Percentiles rank a stretch among this genome's conserved stretches.
Evolutionary conservation across 169 alveolate species (phyloP).

Genomic region (Eimeria tenella): DNA sequence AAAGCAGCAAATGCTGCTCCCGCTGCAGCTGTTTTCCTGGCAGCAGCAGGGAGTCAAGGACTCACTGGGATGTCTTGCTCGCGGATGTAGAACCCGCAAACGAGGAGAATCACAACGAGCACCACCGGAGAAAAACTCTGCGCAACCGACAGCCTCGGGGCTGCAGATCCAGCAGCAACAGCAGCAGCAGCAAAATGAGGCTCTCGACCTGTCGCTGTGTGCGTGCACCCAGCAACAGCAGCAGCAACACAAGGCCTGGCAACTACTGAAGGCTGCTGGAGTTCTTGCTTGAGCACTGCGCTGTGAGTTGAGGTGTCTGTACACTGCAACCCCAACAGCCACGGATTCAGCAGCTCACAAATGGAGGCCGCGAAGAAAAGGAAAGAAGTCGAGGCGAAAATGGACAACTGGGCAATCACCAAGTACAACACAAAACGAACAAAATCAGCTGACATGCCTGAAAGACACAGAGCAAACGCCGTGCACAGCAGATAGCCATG

Average conservation of each 20-base stretch:
- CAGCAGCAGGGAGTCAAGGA: not conserved
- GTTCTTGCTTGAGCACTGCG: no score
- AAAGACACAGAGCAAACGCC: not conserved
- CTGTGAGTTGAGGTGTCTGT: no score
- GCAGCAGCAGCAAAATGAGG: not conserved
- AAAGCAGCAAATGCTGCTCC: not conserved
- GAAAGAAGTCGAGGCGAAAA: conserved; percentile 72
- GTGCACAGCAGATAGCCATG: no score
- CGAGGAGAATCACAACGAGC: conserved; percentile 53
- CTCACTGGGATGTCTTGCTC: conserved; percentile 76
- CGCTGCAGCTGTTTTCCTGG: not conserved
- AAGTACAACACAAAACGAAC: conserved; percentile 34
- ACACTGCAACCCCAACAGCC: no score
- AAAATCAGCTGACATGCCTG: conserved; percentile 29
- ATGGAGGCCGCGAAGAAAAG: not conserved
- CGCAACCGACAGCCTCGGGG: conserved; percentile 72
- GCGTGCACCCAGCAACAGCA: no score
- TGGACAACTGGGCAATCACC: conserved; percentile 28
- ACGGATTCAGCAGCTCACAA: not conserved
- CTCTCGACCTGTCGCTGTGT: no score
- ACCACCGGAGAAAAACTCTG: conserved; percentile 65
- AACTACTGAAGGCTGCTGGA: not conserved
- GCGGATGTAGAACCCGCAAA: conserved; percentile 71
- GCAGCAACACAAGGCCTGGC: not conserved
- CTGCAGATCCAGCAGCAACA: conserved; percentile 24